A percentile compares a stretch with the other conserved stretches of the same genome.
Evolutionary conservation across 306 rosid genomes (phyloP).

Genomic region (Phaseolus lunatus): DNA sequence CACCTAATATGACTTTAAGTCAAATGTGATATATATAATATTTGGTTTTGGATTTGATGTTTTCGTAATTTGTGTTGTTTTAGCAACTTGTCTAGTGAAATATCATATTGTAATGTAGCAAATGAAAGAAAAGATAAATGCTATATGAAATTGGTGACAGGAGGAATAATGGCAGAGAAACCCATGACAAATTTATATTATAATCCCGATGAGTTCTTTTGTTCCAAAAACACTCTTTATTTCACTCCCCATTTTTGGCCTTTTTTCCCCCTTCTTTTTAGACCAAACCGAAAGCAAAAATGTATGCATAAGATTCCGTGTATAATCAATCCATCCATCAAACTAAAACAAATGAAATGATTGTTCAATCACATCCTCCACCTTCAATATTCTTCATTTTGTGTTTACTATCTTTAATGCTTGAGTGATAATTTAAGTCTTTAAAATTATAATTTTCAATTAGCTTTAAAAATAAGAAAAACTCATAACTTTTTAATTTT

Average conservation of each 20-base stretch:
- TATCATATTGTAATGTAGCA: background rate
- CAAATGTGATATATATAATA: no score
- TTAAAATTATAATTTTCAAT: no score
- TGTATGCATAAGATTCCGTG: slow-evolving; percentile 32
- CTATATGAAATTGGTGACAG: background rate
- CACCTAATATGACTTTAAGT: no score
- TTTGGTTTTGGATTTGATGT: no score
- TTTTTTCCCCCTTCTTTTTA: background rate
- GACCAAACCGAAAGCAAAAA: slow-evolving; percentile 26
- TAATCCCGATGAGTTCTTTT: slow-evolving; percentile 13
- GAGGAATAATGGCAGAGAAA: background rate
- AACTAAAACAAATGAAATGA: slow-evolving; percentile 6
- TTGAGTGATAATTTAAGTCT: no score
- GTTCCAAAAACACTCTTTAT: slow-evolving; percentile 11
- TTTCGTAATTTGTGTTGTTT: background rate
- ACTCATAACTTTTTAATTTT: no score
- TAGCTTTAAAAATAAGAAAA: no score
- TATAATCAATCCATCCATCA: slow-evolving; percentile 1
- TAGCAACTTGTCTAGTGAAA: background rate
- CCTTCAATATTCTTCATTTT: background rate
- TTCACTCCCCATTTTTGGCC: background rate
- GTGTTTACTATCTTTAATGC: background rate
- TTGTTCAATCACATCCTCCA: slow-evolving; percentile 19
- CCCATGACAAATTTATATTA: background rate
- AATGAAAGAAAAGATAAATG: background rate